These are phyloP conservation scores for Pichia heedii DNA, from an alignment of 805 yeast species.

Conservation along the genomic window DNA sequence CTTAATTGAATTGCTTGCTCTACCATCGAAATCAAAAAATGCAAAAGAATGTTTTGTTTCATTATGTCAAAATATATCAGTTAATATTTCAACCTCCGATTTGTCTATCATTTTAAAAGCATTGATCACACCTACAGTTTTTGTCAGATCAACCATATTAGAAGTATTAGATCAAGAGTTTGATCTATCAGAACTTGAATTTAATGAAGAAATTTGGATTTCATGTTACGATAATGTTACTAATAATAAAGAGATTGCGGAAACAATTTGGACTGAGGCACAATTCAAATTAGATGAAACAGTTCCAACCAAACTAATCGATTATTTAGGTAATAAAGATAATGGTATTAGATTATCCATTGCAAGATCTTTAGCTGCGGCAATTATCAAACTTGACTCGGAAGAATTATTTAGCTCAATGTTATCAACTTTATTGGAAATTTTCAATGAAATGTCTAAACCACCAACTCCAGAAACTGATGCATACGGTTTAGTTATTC, in stretches of 20 bases:
- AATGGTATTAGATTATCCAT: constrained; percentile 64
- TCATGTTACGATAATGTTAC: constrained; percentile 66
- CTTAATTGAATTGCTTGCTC: constrained; percentile 55
- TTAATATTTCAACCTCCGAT: constrained; percentile 49
- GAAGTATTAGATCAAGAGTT: constrained; percentile 85
- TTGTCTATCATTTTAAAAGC: constrained; percentile 47
- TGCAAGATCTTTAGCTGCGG: constrained; percentile 61
- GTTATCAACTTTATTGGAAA: constrained; percentile 38
- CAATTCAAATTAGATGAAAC: constrained; percentile 35
- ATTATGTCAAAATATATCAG: constrained; percentile 66
- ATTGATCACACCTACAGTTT: constrained; percentile 50
- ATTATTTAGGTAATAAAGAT: constrained; percentile 44
- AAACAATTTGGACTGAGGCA: constrained; percentile 81
- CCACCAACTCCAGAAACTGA: constrained; percentile 77
- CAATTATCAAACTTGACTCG: constrained; percentile 31
- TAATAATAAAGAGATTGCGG: constrained; percentile 54
- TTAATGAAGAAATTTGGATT: constrained; percentile 57
- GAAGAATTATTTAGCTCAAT: constrained; percentile 23
- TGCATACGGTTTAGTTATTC: constrained; percentile 68
- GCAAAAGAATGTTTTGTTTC: constrained; percentile 79
- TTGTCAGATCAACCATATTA: constrained; percentile 70
- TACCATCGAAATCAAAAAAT: constrained; percentile 70
- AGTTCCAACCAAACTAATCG: constrained; percentile 39
- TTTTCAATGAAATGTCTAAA: constrained; percentile 51
- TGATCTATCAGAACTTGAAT: constrained; percentile 38